Conservation (phyloP, 2,329 filamentous ascomycete genomes). For the Aureobasidium subglaciale region DNA sequence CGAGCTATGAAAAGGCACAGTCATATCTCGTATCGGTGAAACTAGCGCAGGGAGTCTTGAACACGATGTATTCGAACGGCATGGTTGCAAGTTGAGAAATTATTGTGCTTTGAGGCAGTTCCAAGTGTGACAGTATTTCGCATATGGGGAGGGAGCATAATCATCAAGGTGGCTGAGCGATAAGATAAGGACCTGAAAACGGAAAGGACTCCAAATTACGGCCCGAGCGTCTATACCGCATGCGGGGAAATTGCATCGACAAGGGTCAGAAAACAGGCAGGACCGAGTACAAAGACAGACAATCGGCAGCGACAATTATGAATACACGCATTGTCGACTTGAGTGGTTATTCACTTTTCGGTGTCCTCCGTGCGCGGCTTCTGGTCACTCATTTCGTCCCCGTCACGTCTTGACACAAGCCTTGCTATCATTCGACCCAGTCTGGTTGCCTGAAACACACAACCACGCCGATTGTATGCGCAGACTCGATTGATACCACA, state of each 20-base stretch:
- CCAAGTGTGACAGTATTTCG: no score
- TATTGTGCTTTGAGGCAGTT: no score
- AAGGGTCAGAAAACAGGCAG: background rate
- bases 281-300: background rate
- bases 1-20: no score
- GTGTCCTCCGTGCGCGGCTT: background rate
- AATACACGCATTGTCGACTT: background rate
- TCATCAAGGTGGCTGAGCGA: slow-evolving; percentile 9
- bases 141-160: no score
- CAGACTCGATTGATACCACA: background rate
- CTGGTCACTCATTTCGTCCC: no score
- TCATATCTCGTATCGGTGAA: no score
- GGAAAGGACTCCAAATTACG: background rate
- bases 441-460: background rate
- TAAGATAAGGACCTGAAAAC: slow-evolving; percentile 1
- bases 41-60: no score
- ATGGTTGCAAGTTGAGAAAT: no score
- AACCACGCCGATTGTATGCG: background rate
- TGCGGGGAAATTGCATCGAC: slow-evolving; percentile 1
- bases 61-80: no score
- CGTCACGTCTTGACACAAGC: background rate
- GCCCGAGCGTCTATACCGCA: slow-evolving; percentile 1
- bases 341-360: background rate
- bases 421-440: background rate
- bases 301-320: background rate